These are phyloP conservation scores for Stellera chamaejasme DNA, from an alignment of 345 rosid genomes.

Conservation along the genomic window DNA sequence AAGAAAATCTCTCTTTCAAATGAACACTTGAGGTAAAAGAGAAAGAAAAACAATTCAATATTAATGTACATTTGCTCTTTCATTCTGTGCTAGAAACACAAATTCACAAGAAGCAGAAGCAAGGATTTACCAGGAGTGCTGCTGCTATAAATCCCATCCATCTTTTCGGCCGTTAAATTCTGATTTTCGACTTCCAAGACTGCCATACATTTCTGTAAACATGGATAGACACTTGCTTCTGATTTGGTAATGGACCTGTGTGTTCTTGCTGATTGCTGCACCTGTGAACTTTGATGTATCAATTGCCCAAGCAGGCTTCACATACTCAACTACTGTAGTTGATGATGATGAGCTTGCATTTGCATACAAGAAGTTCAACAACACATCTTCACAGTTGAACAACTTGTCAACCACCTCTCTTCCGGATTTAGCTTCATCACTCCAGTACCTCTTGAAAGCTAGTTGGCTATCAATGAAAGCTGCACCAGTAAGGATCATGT, in stretches of 20 bases:
- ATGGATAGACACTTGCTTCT: constrained; percentile 65
- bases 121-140: background rate
- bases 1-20: background rate
- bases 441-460: constrained; percentile 66
- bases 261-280: constrained; percentile 77
- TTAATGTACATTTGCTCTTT: constrained; percentile 5
- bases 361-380: constrained; percentile 74
- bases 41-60: background rate
- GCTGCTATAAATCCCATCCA: constrained; percentile 83
- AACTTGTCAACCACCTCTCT: constrained; percentile 53
- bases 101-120: background rate
- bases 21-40: background rate
- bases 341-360: constrained; percentile 43
- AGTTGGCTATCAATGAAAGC: constrained; percentile 61
- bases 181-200: constrained; percentile 45
- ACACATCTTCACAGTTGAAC: constrained; percentile 88
- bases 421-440: constrained; percentile 50
- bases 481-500: constrained; percentile 93
- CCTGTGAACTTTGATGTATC: constrained; percentile 85
- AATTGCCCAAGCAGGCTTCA: constrained; percentile 75
- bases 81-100: background rate
- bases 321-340: constrained; percentile 55
- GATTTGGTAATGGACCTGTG: constrained; percentile 56
- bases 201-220: constrained; percentile 65
- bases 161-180: constrained; percentile 62